Evolutionary conservation across 257 asterid genomes (phyloP).

Genomic region (Plantago elongata): DNA sequence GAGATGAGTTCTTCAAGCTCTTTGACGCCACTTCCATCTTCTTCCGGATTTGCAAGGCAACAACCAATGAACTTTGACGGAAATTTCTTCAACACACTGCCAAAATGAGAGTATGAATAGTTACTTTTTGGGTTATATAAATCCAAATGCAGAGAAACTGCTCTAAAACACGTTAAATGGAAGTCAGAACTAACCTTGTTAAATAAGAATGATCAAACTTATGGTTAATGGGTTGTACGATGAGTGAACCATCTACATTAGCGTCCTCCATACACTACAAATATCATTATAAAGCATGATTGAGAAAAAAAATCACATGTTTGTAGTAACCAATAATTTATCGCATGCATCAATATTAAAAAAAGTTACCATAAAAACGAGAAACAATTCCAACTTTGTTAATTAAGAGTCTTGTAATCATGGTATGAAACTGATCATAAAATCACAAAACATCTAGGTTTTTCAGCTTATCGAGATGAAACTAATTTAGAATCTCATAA

Average conservation of each 20-base stretch:
- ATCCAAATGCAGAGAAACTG: neutral
- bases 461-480: too few relatives aligned
- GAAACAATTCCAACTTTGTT: neutral
- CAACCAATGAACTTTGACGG: slow-evolving; percentile 83
- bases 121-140: neutral
- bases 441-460: too few relatives aligned
- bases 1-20: slow-evolving; percentile 64
- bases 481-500: too few relatives aligned
- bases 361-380: neutral
- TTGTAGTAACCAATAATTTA: neutral
- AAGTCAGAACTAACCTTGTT: slow-evolving; percentile 54
- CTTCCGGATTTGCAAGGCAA: slow-evolving; percentile 91
- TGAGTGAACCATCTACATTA: slow-evolving; percentile 82
- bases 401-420: too few relatives aligned
- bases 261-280: slow-evolving; percentile 70
- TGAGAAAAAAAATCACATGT: neutral
- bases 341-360: neutral
- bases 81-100: slow-evolving; percentile 66
- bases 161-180: neutral
- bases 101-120: neutral
- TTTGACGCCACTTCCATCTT: slow-evolving; percentile 63
- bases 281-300: neutral
- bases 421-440: too few relatives aligned
- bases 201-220: slow-evolving; percentile 89
- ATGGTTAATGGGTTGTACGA: slow-evolving; percentile 89